These are phyloP conservation scores for Metschnikowia dekortorum DNA, from an alignment of 805 yeast genomes.

Conservation along the genomic window DNA sequence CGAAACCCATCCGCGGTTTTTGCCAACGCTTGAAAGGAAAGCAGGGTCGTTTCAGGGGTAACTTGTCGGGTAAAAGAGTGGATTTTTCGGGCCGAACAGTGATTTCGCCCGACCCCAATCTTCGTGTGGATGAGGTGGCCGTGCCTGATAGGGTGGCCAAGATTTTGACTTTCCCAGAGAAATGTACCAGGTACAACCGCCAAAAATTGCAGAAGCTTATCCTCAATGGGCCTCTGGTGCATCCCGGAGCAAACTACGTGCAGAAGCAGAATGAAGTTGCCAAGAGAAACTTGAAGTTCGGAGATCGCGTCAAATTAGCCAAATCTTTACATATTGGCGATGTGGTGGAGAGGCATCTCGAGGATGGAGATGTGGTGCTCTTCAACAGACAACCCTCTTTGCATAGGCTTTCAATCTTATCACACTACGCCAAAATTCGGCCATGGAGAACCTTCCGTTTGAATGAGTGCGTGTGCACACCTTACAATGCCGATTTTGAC, in stretches of 20 bases:
- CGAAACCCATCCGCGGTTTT: conserved; percentile 86
- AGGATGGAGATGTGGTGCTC: conserved; percentile 93
- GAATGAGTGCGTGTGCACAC: conserved; percentile 98
- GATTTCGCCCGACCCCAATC: conserved; percentile 96
- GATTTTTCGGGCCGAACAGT: conserved; percentile 98
- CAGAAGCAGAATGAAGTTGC: conserved; percentile 78
- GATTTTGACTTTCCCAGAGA: conserved; percentile 92
- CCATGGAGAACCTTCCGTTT: conserved; percentile 98
- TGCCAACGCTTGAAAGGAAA: conserved; percentile 98
- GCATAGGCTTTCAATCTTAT: conserved; percentile 87
- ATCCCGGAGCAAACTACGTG: conserved; percentile 96
- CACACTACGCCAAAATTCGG: conserved; percentile 92
- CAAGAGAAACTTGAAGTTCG: conserved; percentile 84
- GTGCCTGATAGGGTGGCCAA: conserved; percentile 97
- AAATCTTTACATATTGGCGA: conserved; percentile 79
- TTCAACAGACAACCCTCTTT: conserved; percentile 98
- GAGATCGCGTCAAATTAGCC: conserved; percentile 77
- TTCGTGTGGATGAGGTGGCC: conserved; percentile 93
- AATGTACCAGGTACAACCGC: conserved; percentile 82
- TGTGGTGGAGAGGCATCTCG: conserved; percentile 91
- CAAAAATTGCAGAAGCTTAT: conserved; percentile 71
- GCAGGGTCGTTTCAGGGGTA: conserved; percentile 98
- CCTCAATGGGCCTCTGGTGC: conserved; percentile 77
- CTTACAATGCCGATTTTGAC: conserved; percentile 98
- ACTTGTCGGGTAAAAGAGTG: conserved; percentile 95